Percentiles rank a stretch among this genome's conserved stretches.
Conservation (phyloP, 768 basidiomycete species). For the Lentinula boryana region DNA sequence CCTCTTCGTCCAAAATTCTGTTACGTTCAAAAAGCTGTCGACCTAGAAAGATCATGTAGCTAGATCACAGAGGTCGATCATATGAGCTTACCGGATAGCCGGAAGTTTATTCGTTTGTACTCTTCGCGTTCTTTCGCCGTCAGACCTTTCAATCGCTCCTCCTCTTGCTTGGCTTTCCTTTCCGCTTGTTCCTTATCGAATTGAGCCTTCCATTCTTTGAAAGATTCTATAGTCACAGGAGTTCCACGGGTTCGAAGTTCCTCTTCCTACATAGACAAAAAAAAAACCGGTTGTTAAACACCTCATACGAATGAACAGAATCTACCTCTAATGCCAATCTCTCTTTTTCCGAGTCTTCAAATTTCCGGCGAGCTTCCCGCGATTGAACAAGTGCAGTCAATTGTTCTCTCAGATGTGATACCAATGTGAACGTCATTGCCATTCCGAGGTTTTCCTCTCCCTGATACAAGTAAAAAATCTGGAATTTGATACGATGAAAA, state of each 20-base stretch:
- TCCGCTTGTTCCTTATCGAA: conserved; percentile 67
- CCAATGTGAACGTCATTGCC: conserved; percentile 97
- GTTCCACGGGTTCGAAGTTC: conserved; percentile 86
- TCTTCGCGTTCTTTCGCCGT: conserved; percentile 65
- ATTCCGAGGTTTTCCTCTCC: conserved; percentile 86
- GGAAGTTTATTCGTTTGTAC: conserved; percentile 52
- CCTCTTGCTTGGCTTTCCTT: conserved; percentile 66
- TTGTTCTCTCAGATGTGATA: conserved; percentile 77
- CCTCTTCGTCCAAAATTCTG: conserved; percentile 73
- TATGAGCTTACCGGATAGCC: conserved; percentile 58
- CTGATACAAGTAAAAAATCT: conserved; percentile 25
- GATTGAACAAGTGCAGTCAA: conserved; percentile 57
- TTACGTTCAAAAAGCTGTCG: conserved; percentile 90
- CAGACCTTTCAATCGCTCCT: conserved; percentile 36
- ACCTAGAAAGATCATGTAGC: conserved; percentile 40
- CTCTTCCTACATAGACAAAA: conserved; percentile 54
- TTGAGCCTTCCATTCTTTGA: conserved; percentile 74
- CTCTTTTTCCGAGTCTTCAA: conserved; percentile 69
- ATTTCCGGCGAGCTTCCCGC: conserved; percentile 49
- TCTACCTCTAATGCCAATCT: conserved; percentile 68
- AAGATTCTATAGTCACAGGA: conserved; percentile 79
- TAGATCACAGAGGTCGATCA: neutral
- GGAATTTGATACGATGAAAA: neutral
- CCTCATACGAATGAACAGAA: no score
- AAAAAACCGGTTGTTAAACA: no score